Evolutionary conservation across 2,329 filamentous ascomycete genomes (phyloP), one percentile per base, ranked within the genome.

Genomic region (Calcarisporium arbuscula): DNA sequence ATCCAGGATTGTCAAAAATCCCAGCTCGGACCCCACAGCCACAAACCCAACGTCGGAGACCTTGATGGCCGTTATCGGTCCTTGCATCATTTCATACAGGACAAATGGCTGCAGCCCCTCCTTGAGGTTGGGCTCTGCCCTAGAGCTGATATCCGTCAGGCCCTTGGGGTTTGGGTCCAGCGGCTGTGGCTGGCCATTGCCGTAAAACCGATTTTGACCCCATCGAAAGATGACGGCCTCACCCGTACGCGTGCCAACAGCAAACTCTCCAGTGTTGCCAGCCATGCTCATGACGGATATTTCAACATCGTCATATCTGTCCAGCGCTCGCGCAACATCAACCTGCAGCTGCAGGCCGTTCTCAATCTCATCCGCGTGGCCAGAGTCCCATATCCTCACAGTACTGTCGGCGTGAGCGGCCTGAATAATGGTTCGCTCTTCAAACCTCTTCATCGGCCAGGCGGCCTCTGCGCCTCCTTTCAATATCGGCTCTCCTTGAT

Each of bases 41-140:
- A 94, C 77, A 52, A 98, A 98, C 0, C 92, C 92, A 10, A 96
- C 80, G 56, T 95, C 86, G n/a, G 88, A 92, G 36, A 92, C 77
- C 38, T 85, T 82, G 23, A 94, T 53, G 2, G 82, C 84, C 16
- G 78, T 89, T 20, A 95, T 79, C 2, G 85, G 69, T 0, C 89
- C 92, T 51, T 88, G 80, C 54, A 83, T 77, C 72, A 90, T 85
- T 54, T 94, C 79, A 39, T 95, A 80, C 20, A 96, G 64, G 2
- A 84, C 78, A 42, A 85, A 73, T 2, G 92, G 92, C 43, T 94
- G 65, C 4, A 95, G 56, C 0, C 88, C 89, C 49, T 92, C 84
- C 50, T 82, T 89, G 22, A 98, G 60, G 3, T 63, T 63, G 2
- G 73, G 70, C 45, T 95, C 89, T 5, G 80, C 73, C 38, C 88